Evolutionary conservation across 1,139 yeast genomes (phyloP).

Genomic region (Suhomyces chickasaworum): DNA sequence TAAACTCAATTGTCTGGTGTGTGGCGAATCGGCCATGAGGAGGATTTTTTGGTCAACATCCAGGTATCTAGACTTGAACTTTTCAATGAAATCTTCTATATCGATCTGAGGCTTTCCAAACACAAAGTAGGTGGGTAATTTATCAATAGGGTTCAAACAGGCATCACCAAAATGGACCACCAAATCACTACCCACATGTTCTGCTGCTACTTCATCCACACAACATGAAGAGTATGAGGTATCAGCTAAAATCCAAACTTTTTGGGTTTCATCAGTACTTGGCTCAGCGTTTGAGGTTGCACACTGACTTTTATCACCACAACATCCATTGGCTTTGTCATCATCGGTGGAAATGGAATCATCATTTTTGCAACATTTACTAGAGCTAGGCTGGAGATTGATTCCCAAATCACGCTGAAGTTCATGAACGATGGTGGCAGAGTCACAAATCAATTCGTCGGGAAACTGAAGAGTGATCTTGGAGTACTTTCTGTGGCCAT

Average conservation of each 20-base stretch:
- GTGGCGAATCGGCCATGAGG: constrained; percentile 70
- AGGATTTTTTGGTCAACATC: constrained; percentile 40
- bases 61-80: constrained; percentile 41
- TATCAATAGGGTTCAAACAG: constrained; percentile 77
- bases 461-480: constrained; percentile 88
- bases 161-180: constrained; percentile 96
- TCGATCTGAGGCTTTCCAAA: constrained; percentile 68
- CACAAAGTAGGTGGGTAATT: constrained; percentile 72
- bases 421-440: constrained; percentile 64
- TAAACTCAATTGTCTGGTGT: constrained; percentile 43
- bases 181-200: constrained; percentile 82
- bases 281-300: neutral
- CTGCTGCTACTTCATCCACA: constrained; percentile 95
- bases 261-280: constrained; percentile 20
- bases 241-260: constrained; percentile 82
- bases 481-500: constrained; percentile 32
- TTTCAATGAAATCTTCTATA: constrained; percentile 27
- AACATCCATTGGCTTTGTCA: neutral
- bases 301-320: neutral
- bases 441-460: constrained; percentile 73
- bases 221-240: constrained; percentile 96
- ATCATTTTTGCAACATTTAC: neutral
- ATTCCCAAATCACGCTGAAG: constrained; percentile 37
- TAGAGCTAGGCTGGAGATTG: neutral
- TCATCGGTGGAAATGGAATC: neutral